Conservation (phyloP, 2,329 filamentous ascomycete species). For the Ophiognomonia clavigignenti-juglandacearum region DNA sequence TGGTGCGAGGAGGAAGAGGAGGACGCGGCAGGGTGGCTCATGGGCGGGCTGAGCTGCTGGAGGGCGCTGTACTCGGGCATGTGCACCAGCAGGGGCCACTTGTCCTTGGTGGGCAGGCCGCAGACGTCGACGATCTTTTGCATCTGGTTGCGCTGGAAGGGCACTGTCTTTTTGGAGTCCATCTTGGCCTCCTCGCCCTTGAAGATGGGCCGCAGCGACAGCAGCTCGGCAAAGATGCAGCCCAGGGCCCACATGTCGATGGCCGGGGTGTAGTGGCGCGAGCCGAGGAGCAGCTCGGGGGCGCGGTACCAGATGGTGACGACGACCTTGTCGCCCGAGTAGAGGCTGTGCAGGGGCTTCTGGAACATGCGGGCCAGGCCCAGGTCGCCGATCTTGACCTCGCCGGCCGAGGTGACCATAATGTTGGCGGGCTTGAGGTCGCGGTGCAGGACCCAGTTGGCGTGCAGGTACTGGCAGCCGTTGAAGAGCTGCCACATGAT, state of each 20-base stretch:
- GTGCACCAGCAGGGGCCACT: conserved; percentile 76
- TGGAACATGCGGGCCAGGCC: conserved; percentile 89
- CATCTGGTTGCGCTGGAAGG: conserved; percentile 98
- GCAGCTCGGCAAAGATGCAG: conserved; percentile 93
- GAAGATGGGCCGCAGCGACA: conserved; percentile 89
- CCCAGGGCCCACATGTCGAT: conserved; percentile 98
- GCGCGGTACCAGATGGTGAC: conserved; percentile 99
- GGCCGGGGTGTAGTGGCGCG: conserved; percentile 92
- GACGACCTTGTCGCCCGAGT: conserved; percentile 93
- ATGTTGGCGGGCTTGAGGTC: conserved; percentile 84
- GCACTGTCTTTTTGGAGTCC: conserved; percentile 95
- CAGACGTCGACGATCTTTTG: conserved; percentile 97
- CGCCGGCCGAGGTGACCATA: conserved; percentile 87
- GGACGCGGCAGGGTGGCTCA: conserved; percentile 32
- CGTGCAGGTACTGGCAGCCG: conserved; percentile 89
- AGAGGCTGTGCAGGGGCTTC: conserved; percentile 88
- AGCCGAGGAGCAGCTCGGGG: conserved; percentile 86
- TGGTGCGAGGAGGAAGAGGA: conserved; percentile 14
- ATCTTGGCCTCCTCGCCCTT: conserved; percentile 99
- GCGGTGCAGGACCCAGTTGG: conserved; percentile 94
- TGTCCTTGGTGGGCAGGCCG: conserved; percentile 81
- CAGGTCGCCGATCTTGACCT: conserved; percentile 92
- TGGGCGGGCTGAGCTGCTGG: conserved; percentile 46
- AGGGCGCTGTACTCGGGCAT: conserved; percentile 87
- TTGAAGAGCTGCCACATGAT: conserved; percentile 96